Conservation (phyloP, 192 early-diverging fungal genomes). For the Allomyces macrogynus region DNA sequence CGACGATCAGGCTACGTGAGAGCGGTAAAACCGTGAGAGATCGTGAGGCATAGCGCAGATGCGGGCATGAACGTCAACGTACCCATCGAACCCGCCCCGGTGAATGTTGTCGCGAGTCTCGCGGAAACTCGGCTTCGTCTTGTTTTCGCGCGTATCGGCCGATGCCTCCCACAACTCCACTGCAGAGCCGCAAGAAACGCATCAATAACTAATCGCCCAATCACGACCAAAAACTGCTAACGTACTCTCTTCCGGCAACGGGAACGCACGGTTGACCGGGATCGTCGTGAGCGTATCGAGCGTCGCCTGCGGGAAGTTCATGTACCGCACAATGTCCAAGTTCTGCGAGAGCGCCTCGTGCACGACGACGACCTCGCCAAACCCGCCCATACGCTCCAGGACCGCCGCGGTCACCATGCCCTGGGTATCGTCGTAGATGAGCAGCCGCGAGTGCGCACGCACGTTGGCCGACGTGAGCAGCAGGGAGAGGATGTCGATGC, state of each 20-base stretch:
- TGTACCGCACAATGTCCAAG: not conserved
- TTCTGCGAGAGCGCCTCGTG: not conserved
- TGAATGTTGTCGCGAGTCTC: constrained; percentile 26
- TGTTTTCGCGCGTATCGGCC: constrained; percentile 28
- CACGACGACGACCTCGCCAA: not conserved
- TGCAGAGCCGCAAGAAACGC: too few species aligned
- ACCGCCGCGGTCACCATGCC: constrained; percentile 63
- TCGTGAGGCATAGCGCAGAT: not conserved
- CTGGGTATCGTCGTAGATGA: constrained; percentile 80
- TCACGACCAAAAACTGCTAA: not conserved
- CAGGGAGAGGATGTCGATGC: constrained; percentile 86
- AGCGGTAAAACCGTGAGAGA: not conserved
- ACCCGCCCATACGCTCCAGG: not conserved
- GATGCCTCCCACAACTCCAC: constrained; percentile 14
- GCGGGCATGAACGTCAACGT: too few species aligned
- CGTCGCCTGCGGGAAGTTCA: not conserved
- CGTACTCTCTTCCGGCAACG: not conserved
- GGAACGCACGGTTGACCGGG: not conserved
- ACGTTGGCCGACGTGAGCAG: constrained; percentile 67
- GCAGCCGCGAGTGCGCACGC: constrained; percentile 36
- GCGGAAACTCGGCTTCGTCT: constrained; percentile 24
- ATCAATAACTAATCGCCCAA: too few species aligned
- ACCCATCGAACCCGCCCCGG: constrained; percentile 48
- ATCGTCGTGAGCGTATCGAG: not conserved
- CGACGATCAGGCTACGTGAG: constrained; percentile 43